Base-by-base conservation (phyloP, 768 basidiomycete species). In the Phylloporus sp. region DNA sequence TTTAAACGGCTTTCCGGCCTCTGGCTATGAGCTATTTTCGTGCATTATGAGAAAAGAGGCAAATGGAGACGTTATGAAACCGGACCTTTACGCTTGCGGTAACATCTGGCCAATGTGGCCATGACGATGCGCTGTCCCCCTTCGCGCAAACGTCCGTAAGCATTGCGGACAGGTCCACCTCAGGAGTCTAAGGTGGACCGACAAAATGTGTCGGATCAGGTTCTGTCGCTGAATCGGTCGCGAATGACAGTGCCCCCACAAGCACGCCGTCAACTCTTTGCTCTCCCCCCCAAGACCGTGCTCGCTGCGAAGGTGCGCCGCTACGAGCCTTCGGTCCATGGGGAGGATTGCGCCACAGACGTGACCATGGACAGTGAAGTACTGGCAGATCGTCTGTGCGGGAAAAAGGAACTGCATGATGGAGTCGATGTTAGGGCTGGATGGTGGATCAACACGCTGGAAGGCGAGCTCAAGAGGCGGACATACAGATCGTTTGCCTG, bases 131-230 rank as follows among this genome's bases (percentile, higher is more conserved):
- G 5, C 7, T 3, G 27, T 50, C 20, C 37, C 17, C 32, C 7
- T 42, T 13, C 50, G 29, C 18, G 50, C 13, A 22, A 52, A 50
- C 5, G 26, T 38, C 18, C 6, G 42, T 2, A 8, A 21, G 9
- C 50, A 52, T 4, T 21, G 26, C 17, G 50, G 50, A 17, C 50
- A 52, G 4, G 18, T 50, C 50, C 50, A 52, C 37, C 18, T 43
- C 21, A 52, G 23, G 9, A 51, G 15, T 5, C 22, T 6, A 1
- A 42, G 14, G 9, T 51, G 50, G 2, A 38, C 18, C 0, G 47
- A 38, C 17, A 50, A 18, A 1, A 51, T 28, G 10, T 51, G 50
- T 0, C 50, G 40, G 27, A 34, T 11, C 14, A 43, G 3, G 14
- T 29, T 42, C 9, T 27, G 46, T 4, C 31, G 31, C 21, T 51